Evolutionary conservation across 176 grass and related monocot genomes (phyloP), one percentile per base, ranked within the genome.

Genomic region (Urochloa ruziziensis): DNA sequence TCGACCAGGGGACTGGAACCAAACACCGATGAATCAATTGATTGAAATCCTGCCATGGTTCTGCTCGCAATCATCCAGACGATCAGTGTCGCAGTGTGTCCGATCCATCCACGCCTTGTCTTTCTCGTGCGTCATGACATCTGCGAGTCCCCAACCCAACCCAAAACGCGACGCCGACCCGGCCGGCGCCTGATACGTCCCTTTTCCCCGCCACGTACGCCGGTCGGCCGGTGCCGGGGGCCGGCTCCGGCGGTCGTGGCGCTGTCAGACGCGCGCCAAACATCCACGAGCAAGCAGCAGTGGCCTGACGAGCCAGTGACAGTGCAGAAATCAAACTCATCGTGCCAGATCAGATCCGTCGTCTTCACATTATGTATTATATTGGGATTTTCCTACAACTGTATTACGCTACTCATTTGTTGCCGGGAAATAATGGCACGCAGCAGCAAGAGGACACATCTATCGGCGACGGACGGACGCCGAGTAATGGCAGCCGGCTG

Each of bases 31-130:
- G 51, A 23, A 40, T 6, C 37, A 39, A 4, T 10, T 7, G 62
- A 36, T 21, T 19, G 42, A 35, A 49, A 25, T 79, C 60, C 77
- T 7, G 61, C 30, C 61, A 67, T 80, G 62, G 77, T 80, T 80
- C 3, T 67, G 32, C 78, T 80, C 62, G 78, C 78, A 67, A 67
- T 80, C 78, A 80, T 51, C 61, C 10, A 78, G 15, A 19, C 36
- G 21, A 16, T 40, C 35, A 6, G 10, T 6, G 23, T 2, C 10
- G 0, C 6, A 11, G 25, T 8, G 13, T 21, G 23, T 69, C 39
- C 73, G n/a, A 53, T 28, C 34, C 34, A 8, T 4, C 8, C 4
- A 16, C 67, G 25, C 40, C 67, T 2, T 66, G 79, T 77, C 34
- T 65, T 10, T 16, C 40, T 77, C 36, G 3, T 44, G 74, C 78